Base-by-base conservation (phyloP, 2,329 filamentous ascomycete genomes). In the Aspergillus hiratsukae region DNA sequence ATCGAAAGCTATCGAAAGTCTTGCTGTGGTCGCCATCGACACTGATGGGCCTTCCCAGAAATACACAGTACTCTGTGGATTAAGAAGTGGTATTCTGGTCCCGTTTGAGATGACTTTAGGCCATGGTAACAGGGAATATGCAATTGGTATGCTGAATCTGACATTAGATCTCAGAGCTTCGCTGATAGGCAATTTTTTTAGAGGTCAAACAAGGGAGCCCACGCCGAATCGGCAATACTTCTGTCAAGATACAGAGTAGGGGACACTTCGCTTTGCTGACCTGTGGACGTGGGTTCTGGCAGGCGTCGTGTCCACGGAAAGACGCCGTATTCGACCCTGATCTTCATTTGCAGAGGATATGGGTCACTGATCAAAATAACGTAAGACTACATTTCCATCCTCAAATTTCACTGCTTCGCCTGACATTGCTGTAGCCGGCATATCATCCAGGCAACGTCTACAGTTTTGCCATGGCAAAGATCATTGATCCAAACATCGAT, bases 31-130 rank as follows among this genome's bases (percentile, higher is more conserved):
- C 46, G 57, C 62, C n/a, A 57, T 64, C 53, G 31, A 52, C 14
- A 43, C 57, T 21, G 54, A 58, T 43, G 58, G 54, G 3, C 35
- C 53, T 4, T 54, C 57, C 21, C 52, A 57, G 11, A 62, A 61
- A 29, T 61, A 58, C 48, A 58, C 67, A 59, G 48, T 79, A 11
- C 68, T 80, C 11, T 80, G 77, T 60, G 78, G 78, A 10, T 68
- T 80, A 49, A 74, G 78, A 40, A 75, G 75, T 60, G 78, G 78
- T 37, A 71, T 70, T 51, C 61, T 80, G 46, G 63, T 78, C 19
- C 68, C 72, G 14, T 68, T 76, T 45, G 65, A 70, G 29, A 52
- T 78, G 8, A 57, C 61, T 14, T 56, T 68, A 9, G 55, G 63
- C 27, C 41, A 46, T 37, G 64, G 64, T 14, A 61, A 61, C 29